phyloP scores from a whole-genome alignment of 495 filamentous ascomycete genomes.

The Trichoderma parareesei region DNA sequence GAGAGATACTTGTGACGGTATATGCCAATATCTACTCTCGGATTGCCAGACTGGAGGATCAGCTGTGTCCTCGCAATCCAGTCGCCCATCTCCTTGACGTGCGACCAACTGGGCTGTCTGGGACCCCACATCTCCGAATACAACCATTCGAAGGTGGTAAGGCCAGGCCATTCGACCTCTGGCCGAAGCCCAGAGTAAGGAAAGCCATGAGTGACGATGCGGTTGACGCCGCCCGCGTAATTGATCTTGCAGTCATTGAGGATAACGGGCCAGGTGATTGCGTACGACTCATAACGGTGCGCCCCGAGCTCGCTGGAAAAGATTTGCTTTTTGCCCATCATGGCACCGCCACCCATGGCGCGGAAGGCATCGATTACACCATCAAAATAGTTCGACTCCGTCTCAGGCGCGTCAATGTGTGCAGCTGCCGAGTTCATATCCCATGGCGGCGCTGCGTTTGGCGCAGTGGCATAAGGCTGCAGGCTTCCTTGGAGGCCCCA shows the following conservation, averaged over 20 bases:
- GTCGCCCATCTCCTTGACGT: slow-evolving; percentile 12
- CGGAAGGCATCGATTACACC: slow-evolving; percentile 11
- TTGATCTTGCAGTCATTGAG: slow-evolving; percentile 13
- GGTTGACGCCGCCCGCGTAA: slow-evolving; percentile 10
- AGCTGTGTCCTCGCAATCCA: slow-evolving; percentile 9
- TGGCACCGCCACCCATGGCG: slow-evolving; percentile 10
- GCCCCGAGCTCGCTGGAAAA: slow-evolving; percentile 8
- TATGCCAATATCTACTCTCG: slow-evolving; percentile 8
- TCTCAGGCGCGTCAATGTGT: slow-evolving; percentile 10
- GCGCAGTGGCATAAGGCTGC: slow-evolving; percentile 9
- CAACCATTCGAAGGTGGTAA: slow-evolving; percentile 10
- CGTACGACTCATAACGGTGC: slow-evolving; percentile 10
- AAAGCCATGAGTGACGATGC: slow-evolving; percentile 8
- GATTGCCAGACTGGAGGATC: slow-evolving; percentile 8
- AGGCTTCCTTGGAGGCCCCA: slow-evolving; percentile 10
- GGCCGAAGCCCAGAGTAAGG: slow-evolving; percentile 10
- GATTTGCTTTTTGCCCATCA: slow-evolving; percentile 11
- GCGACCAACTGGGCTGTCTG: slow-evolving; percentile 8
- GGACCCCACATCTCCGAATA: slow-evolving; percentile 13
- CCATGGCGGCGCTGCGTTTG: slow-evolving; percentile 5
- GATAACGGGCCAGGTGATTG: slow-evolving; percentile 12
- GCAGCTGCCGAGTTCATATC: slow-evolving; percentile 11
- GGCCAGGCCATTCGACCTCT: slow-evolving; percentile 1
- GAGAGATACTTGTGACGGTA: slow-evolving; percentile 11
- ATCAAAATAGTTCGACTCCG: slow-evolving; percentile 12